These are phyloP conservation scores for Bipolaris cookei DNA, from an alignment of 2,329 filamentous ascomycete genomes.

Conservation along the genomic window DNA sequence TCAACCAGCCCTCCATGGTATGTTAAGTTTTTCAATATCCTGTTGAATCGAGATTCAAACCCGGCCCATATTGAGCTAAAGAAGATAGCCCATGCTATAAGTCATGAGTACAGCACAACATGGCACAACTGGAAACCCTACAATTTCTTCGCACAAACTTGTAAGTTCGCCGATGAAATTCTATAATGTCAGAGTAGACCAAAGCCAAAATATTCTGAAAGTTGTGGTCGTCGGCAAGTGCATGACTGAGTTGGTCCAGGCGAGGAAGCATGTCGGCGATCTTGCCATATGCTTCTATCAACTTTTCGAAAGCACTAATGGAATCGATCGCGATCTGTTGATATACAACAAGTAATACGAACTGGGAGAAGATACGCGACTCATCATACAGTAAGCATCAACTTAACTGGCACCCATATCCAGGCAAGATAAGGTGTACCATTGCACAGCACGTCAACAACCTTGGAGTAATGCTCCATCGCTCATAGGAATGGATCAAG, in stretches of 20 bases:
- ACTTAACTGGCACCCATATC: constrained; percentile 49
- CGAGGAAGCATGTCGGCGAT: constrained; percentile 3
- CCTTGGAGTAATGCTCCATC: constrained; percentile 40
- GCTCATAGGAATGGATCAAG: constrained; percentile 52
- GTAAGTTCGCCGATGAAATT: constrained; percentile 1
- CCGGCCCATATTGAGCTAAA: constrained; percentile 2
- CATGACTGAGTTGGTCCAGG: neutral
- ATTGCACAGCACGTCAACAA: constrained; percentile 54
- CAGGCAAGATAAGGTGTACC: constrained; percentile 55
- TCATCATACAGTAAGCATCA: constrained; percentile 17
- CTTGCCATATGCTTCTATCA: constrained; percentile 2
- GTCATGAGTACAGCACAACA: neutral
- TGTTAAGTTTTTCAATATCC: neutral
- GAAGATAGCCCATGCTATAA: constrained; percentile 2
- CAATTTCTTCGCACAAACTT: constrained; percentile 3
- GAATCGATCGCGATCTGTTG: constrained; percentile 4
- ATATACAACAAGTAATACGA: neutral
- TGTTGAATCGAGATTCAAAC: neutral
- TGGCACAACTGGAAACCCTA: neutral
- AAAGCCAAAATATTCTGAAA: constrained; percentile 1
- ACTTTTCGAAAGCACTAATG: constrained; percentile 1
- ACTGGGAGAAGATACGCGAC: neutral
- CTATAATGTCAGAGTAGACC: constrained; percentile 1
- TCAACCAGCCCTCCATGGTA: constrained; percentile 22
- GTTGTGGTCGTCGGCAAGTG: constrained; percentile 2